Conservation (phyloP, 2,329 filamentous ascomycete genomes). For the Fusarium aywerte region DNA sequence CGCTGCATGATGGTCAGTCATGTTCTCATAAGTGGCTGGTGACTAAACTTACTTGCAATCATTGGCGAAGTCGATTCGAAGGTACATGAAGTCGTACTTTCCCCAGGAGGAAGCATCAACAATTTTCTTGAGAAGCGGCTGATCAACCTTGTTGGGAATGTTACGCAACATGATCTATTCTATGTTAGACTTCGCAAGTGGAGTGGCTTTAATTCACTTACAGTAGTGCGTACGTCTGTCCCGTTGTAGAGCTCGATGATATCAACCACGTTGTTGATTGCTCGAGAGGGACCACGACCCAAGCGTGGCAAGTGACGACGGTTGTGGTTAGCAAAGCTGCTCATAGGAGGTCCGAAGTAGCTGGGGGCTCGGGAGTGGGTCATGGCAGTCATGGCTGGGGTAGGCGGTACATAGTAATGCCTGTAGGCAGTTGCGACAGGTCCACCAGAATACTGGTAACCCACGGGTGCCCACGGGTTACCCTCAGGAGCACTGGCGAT, state of each 20-base stretch:
- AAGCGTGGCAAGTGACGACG: slow-evolving; percentile 32
- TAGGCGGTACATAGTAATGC: slow-evolving; percentile 42
- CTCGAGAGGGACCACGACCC: not conserved
- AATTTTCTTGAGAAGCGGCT: slow-evolving; percentile 79
- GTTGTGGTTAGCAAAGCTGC: slow-evolving; percentile 23
- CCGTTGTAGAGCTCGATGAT: slow-evolving; percentile 53
- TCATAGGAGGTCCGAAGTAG: not conserved
- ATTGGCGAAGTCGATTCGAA: slow-evolving; percentile 88
- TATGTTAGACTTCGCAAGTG: slow-evolving; percentile 5
- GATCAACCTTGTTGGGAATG: slow-evolving; percentile 89
- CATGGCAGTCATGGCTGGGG: slow-evolving; percentile 51
- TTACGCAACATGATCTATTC: slow-evolving; percentile 90
- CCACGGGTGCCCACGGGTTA: not conserved
- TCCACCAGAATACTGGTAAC: slow-evolving; percentile 46
- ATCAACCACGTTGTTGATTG: slow-evolving; percentile 68
- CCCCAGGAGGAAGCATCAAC: slow-evolving; percentile 83
- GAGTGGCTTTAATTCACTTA: slow-evolving; percentile 54
- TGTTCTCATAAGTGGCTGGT: not conserved
- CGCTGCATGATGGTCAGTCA: slow-evolving; percentile 63
- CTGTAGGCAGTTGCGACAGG: slow-evolving; percentile 42
- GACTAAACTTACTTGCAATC: slow-evolving; percentile 76
- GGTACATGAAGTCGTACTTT: slow-evolving; percentile 93
- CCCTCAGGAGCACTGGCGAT: slow-evolving; percentile 37
- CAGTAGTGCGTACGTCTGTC: slow-evolving; percentile 80
- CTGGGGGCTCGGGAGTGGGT: slow-evolving; percentile 49